Evolutionary conservation across 1,284 basidiomycete species (phyloP).

Genomic region (Moniliophthora roreri): DNA sequence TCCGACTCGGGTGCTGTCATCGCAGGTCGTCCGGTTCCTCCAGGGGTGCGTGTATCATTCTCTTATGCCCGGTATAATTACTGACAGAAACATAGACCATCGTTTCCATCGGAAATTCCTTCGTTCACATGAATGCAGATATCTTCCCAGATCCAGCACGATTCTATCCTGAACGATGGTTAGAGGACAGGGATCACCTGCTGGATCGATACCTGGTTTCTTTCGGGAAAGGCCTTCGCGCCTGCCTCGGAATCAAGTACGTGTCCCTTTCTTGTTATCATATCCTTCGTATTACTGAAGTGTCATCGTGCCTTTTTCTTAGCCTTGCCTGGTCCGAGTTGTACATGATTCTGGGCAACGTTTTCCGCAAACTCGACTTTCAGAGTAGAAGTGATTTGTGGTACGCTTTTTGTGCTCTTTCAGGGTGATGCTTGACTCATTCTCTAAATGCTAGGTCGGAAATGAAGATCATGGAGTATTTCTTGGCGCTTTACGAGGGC

Average conservation of each 20-base stretch:
- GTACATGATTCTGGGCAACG: background rate
- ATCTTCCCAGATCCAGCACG: background rate
- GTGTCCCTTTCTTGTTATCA: too few relatives aligned
- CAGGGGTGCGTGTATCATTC: background rate
- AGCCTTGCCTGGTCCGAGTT: background rate
- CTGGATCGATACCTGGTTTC: background rate
- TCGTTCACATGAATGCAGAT: constrained; percentile 1
- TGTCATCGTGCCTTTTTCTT: background rate
- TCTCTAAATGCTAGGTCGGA: background rate
- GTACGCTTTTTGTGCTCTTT: background rate
- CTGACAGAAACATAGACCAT: background rate
- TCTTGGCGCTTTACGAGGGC: background rate
- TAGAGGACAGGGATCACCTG: background rate
- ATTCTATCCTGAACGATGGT: constrained; percentile 3
- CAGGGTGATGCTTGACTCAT: background rate
- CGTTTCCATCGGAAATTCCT: background rate
- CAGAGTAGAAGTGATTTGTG: background rate
- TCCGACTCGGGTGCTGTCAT: background rate
- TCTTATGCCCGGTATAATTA: background rate
- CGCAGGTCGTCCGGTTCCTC: background rate
- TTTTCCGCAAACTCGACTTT: background rate
- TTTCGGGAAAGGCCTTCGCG: background rate
- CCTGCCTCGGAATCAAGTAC: background rate
- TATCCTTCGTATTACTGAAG: background rate
- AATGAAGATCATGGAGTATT: background rate